phyloP scores from a whole-genome alignment of 805 yeast species.

The Clavispora santaluciae region DNA sequence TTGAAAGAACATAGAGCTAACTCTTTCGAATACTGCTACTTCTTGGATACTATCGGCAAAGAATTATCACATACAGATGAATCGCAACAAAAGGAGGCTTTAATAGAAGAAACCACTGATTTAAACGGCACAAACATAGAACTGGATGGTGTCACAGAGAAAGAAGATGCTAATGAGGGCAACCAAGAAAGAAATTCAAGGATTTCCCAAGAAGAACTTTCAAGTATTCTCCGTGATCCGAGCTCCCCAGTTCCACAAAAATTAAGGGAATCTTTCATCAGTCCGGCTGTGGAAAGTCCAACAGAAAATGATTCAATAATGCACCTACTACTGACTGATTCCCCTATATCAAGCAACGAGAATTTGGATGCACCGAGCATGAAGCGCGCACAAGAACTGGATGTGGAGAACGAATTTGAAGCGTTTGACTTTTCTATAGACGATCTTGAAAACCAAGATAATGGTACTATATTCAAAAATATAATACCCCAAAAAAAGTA shows the following conservation, averaged over 20 bases:
- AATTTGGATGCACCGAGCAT: background rate
- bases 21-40: constrained; percentile 22
- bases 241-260: background rate
- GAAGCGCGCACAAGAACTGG: background rate
- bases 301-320: background rate
- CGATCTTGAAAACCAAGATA: constrained; percentile 9
- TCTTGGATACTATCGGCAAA: constrained; percentile 15
- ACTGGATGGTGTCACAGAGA: too few relatives aligned
- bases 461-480: constrained; percentile 8
- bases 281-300: background rate
- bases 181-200: too few relatives aligned
- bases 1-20: constrained; percentile 45
- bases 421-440: constrained; percentile 15
- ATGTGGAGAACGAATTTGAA: constrained; percentile 1
- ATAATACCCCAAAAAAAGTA: background rate
- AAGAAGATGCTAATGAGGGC: too few relatives aligned
- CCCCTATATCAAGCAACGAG: background rate
- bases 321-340: background rate
- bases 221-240: too few relatives aligned
- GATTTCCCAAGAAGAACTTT: too few relatives aligned
- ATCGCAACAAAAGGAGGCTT: background rate
- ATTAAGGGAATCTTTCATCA: background rate
- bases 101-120: too few relatives aligned
- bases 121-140: too few relatives aligned
- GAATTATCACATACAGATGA: background rate